Evolutionary conservation across 805 yeast genomes (phyloP).

Genomic region (Zygosaccharomyces pseudorouxii): DNA sequence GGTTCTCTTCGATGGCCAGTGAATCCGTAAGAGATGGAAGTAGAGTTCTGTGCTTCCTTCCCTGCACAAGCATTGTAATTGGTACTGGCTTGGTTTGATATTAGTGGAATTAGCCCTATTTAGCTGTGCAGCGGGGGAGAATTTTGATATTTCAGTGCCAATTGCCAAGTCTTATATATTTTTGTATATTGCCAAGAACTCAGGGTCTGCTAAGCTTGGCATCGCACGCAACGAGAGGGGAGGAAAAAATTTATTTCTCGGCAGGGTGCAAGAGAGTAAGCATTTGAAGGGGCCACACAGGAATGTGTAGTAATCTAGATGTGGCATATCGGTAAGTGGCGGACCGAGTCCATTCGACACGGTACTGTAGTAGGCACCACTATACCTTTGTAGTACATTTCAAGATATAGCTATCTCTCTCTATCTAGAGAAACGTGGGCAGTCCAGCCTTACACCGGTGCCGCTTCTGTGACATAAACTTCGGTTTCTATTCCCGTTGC

Average conservation of each 20-base stretch:
- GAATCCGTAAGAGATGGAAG: slow-evolving; percentile 18
- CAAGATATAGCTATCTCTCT: no score
- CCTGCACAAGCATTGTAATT: slow-evolving; percentile 2
- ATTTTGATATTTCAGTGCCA: no score
- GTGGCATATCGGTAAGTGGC: background rate
- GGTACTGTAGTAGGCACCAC: no score
- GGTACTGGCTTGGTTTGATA: background rate
- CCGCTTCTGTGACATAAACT: no score
- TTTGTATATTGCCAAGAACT: slow-evolving; percentile 1
- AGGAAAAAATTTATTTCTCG: slow-evolving; percentile 3
- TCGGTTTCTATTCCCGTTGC: no score
- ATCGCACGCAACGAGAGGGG: background rate
- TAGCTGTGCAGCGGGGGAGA: no score
- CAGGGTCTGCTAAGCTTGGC: background rate
- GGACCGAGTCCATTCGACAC: background rate
- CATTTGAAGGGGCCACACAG: background rate
- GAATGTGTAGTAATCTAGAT: background rate
- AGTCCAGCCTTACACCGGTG: no score
- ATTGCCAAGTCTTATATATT: background rate
- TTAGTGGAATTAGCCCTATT: no score
- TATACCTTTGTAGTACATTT: no score
- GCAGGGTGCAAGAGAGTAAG: slow-evolving; percentile 2
- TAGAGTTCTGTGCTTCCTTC: slow-evolving; percentile 18
- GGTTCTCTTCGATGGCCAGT: slow-evolving; percentile 19
- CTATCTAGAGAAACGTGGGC: background rate